A percentile compares a stretch with the other conserved stretches of the same genome.
Evolutionary conservation across 345 rosid species (phyloP).

Genomic region (Erysimum cheiranthoides): DNA sequence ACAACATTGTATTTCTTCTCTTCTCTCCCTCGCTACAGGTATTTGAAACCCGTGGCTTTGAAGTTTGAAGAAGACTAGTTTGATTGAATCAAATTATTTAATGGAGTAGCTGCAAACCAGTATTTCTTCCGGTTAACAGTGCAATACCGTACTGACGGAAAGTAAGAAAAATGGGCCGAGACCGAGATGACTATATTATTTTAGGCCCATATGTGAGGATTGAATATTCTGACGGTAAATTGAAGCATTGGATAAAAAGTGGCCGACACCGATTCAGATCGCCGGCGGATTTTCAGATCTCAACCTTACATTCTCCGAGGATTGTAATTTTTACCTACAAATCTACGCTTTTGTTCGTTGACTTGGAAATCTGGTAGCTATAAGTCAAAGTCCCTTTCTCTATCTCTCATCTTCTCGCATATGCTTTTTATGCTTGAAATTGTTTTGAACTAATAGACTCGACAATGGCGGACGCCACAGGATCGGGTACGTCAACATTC

Average conservation of each 20-base stretch:
- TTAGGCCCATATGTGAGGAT: conserved; percentile 11
- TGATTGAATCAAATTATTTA: too few relatives aligned
- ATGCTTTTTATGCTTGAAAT: background rate
- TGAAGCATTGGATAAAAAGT: background rate
- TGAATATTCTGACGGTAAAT: background rate
- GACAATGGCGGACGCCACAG: conserved; percentile 35
- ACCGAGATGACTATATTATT: background rate
- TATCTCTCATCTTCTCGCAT: background rate
- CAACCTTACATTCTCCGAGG: conserved; percentile 25
- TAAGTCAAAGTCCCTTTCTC: conserved; percentile 31
- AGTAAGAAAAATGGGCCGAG: background rate
- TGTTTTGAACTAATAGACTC: background rate
- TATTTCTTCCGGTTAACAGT: conserved; percentile 10
- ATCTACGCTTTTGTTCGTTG: conserved; percentile 26
- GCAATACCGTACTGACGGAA: background rate
- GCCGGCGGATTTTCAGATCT: conserved; percentile 42
- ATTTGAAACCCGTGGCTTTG: too few relatives aligned
- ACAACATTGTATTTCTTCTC: conserved; percentile 23
- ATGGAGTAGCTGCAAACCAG: background rate
- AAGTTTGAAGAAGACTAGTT: too few relatives aligned
- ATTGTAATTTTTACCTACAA: conserved; percentile 16
- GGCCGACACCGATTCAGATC: conserved; percentile 34
- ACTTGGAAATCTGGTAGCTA: conserved; percentile 16
- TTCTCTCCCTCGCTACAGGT: too few relatives aligned
- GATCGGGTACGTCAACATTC: conserved; percentile 32